Base-by-base conservation (phyloP, 805 yeast species). In the Zygosaccharomyces bisporus region DNA sequence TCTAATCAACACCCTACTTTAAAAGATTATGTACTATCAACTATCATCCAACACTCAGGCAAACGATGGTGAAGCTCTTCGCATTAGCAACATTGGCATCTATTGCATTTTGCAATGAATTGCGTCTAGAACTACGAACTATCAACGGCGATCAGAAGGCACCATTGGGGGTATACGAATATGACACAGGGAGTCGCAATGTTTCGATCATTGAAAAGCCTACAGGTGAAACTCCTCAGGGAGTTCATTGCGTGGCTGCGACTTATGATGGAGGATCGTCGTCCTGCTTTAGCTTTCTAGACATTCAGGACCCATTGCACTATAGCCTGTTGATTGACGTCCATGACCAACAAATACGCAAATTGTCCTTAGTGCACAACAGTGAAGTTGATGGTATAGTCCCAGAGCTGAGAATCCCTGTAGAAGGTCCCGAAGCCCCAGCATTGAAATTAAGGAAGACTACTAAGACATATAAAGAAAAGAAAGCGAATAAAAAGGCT, bases 391-490 rank as follows among this genome's bases (percentile, higher is more conserved):
- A 43, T 3, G 64, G 61, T 10, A 57, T 61, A 16, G 36, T 30
- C 5, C 51, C 56, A 3, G 24, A 25, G 2, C 36, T 54, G 1
- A 44, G 50, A 37, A 45, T 37, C 3, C 53, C 60, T n/a, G 32
- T 19, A 4, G 29, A 19, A 4, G 65, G 59, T 4, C 57, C 59
- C 20, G 41, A 44, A 10, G 54, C 63, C 10, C 48, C 53, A 14
- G 55, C 56, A 2, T 45, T 46, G 17, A 50, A 53, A 43, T 47
- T 63, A 34, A 60, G 55, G 42, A 63, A 59, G 42, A 40, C 45
- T 4, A 61, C 66, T 1, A 55, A 60, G 47, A 63, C 68, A 5
- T 63, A 63, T 38, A 57, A 60, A 17, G 60, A 58, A 24, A 56
- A 53, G 49, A 57, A 54, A 32, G 54, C 55, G 6, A 52, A 51